These are phyloP conservation scores for Tritrichomonas foetus DNA, from an alignment of 208 protist genomes.

Conservation along the genomic window DNA sequence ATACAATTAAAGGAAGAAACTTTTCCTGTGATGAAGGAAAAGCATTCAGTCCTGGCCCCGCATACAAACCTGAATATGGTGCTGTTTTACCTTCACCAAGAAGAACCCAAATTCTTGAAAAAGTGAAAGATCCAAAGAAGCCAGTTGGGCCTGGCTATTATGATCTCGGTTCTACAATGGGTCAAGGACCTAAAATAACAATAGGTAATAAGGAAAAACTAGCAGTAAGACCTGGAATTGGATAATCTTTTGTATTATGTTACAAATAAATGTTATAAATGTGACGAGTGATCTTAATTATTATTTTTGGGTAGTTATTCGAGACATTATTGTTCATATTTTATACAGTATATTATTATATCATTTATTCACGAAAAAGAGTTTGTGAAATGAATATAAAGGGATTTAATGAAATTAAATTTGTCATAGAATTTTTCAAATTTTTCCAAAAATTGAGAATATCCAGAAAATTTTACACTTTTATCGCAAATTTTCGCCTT, in stretches of 20 bases:
- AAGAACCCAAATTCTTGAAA: neutral
- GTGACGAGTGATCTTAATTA: no score
- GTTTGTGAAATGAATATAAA: no score
- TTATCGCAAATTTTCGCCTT: no score
- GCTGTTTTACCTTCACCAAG: neutral
- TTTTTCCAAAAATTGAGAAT: no score
- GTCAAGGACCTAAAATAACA: neutral
- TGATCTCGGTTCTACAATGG: neutral
- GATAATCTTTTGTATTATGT: neutral
- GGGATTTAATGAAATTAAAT: no score
- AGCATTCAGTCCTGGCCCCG: neutral
- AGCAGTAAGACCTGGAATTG: neutral
- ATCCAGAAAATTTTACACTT: no score
- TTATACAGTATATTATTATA: no score
- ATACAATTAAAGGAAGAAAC: slow-evolving; percentile 8
- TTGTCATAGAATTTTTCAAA: no score
- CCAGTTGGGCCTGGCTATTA: neutral
- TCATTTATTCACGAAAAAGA: no score
- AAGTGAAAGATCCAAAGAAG: neutral
- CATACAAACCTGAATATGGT: slow-evolving; percentile 6
- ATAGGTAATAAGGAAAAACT: neutral
- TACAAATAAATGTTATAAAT: no score
- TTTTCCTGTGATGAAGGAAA: neutral
- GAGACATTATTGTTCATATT: no score
- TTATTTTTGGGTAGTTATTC: no score